These are phyloP conservation scores for Sonneratia caseolaris DNA, from an alignment of 345 rosid genomes.

Conservation along the genomic window DNA sequence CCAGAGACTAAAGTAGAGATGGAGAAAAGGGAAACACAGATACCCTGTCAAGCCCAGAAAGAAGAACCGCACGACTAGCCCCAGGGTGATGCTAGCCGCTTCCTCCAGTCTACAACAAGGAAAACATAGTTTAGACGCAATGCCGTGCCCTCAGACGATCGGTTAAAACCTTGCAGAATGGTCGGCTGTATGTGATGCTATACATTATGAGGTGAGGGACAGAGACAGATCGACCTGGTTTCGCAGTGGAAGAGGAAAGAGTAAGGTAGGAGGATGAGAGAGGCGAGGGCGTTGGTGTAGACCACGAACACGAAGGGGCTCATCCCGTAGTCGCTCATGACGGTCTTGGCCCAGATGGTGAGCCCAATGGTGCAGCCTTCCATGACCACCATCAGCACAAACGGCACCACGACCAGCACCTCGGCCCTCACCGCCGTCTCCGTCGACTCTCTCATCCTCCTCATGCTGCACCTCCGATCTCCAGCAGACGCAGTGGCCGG, in stretches of 20 bases:
- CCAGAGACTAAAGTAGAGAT: too few relatives aligned
- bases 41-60: constrained; percentile 76
- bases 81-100: constrained; percentile 29
- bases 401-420: constrained; percentile 31
- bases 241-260: constrained; percentile 50
- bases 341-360: constrained; percentile 55
- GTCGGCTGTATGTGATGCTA: too few relatives aligned
- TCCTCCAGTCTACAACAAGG: constrained; percentile 33
- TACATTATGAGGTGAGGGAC: too few relatives aligned
- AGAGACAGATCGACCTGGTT: constrained; percentile 19
- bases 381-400: constrained; percentile 49
- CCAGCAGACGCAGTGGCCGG: too few relatives aligned
- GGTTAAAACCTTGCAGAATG: background rate
- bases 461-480: too few relatives aligned
- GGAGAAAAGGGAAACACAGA: too few relatives aligned
- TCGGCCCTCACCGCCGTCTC: constrained; percentile 18
- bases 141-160: too few relatives aligned
- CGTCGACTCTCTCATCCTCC: constrained; percentile 4
- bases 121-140: background rate
- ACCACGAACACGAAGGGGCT: constrained; percentile 74
- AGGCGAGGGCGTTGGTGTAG: constrained; percentile 50
- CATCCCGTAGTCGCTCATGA: constrained; percentile 44
- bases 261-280: constrained; percentile 51
- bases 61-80: constrained; percentile 47
- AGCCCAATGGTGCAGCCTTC: constrained; percentile 68